Evolutionary conservation across 768 basidiomycete species (phyloP), one percentile per base, ranked within the genome.

Genomic region (Austroboletus eburneus): DNA sequence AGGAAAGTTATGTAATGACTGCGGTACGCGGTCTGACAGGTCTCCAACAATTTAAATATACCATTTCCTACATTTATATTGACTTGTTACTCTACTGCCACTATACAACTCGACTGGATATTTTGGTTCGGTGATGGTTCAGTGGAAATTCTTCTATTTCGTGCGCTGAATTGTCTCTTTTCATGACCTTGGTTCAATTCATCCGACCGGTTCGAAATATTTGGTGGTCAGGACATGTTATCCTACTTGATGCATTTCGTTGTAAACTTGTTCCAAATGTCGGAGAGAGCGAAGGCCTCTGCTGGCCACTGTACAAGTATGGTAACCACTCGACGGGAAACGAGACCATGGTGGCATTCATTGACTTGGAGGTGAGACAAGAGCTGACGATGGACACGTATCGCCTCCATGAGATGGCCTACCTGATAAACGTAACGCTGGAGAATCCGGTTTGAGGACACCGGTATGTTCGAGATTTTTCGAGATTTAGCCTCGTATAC

Each of bases 291-390:
- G 10, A 18, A 0, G 68, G 66, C 18, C 42, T 70, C 17, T 54
- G 57, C 16, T 79, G 76, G 78, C 76, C 78, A 0, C 63, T 64
- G 42, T 79, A 77, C 39, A 65, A 49, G 8, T 12, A 13, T 14
- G 16, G 32, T 14, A 13, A 29, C 13, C 29, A 13, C 14, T 17
- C 64, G 8, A 52, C 61, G 0, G 47, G 36, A 0, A 54, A 63
- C 16, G 69, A 70, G 10, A 61, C 64, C 37, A 57, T 75, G 43
- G 55, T 74, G 43, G 74, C 69, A 1, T 72, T 77, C 50, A 50
- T 64, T 23, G 74, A 72, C 36, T 68, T 65, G 2, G 44, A 62
- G 5, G 50, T 63, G 23, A 54, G 66, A 3, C 63, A 69, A 42
- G 56, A 41, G 0, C 61, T 77, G 33, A 71, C 69, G 5, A 57